phyloP scores from a whole-genome alignment of 495 filamentous ascomycete species.

The Penicillium roqueforti region DNA sequence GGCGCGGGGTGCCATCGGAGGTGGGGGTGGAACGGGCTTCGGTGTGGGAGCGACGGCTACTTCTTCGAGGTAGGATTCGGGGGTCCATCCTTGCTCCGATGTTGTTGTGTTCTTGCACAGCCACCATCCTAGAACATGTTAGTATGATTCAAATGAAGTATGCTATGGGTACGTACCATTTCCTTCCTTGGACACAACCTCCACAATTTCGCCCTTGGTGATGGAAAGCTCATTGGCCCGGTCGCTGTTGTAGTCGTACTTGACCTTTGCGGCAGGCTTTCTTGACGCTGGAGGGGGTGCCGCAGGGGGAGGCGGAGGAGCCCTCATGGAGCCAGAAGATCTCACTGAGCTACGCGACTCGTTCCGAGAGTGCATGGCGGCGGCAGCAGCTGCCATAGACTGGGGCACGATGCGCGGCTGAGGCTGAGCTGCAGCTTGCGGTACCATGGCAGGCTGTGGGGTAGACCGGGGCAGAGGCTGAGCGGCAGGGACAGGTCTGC shows the following conservation, averaged over 20 bases:
- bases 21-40: conserved; percentile 53
- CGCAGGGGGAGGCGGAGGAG: conserved; percentile 69
- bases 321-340: conserved; percentile 50
- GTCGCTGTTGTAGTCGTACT: conserved; percentile 84
- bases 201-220: conserved; percentile 69
- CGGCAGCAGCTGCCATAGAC: conserved; percentile 35
- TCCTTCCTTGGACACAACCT: conserved; percentile 80
- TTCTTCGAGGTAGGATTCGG: conserved; percentile 89
- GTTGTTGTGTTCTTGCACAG: conserved; percentile 65
- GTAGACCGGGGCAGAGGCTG: conserved; percentile 37
- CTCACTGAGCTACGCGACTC: conserved; percentile 51
- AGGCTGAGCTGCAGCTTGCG: conserved; percentile 38
- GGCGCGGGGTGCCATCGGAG: conserved; percentile 52
- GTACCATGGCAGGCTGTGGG: conserved; percentile 44
- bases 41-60: conserved; percentile 41
- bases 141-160: conserved; percentile 10
- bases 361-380: conserved; percentile 50
- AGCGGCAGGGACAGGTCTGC: conserved; percentile 28
- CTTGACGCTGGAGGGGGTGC: conserved; percentile 54
- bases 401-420: conserved; percentile 33
- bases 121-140: conserved; percentile 76
- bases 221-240: conserved; percentile 76
- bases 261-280: conserved; percentile 74
- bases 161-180: conserved; percentile 63
- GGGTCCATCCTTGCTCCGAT: conserved; percentile 80